These are phyloP conservation scores for Trametes villosa DNA, from an alignment of 768 basidiomycete species.

Conservation along the genomic window DNA sequence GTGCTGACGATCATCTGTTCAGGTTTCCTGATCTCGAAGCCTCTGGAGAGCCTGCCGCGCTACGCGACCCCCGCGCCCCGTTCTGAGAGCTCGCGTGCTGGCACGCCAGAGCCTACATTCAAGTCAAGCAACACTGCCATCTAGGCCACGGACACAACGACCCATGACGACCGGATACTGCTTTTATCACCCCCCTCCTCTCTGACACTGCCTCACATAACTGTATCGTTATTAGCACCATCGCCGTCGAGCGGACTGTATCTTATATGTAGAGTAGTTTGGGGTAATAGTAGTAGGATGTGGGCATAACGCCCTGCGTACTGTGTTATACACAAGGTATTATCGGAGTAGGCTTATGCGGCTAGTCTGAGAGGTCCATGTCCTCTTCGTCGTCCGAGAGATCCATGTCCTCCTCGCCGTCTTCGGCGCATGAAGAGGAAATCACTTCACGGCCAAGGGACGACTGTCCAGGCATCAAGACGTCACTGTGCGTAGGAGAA, in stretches of 20 bases:
- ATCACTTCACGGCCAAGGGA: too few species aligned
- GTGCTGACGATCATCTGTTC: constrained; percentile 6
- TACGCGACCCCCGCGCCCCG: constrained; percentile 45
- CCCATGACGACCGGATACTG: constrained; percentile 14
- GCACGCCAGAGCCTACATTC: constrained; percentile 35
- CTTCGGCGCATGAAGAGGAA: background rate
- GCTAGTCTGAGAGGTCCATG: constrained; percentile 9
- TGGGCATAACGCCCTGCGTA: background rate
- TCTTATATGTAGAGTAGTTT: constrained; percentile 9
- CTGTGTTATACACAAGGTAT: too few species aligned
- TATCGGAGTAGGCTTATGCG: too few species aligned
- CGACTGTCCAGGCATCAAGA: too few species aligned
- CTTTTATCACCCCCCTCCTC: background rate
- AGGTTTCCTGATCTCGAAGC: constrained; percentile 64
- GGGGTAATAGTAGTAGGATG: constrained; percentile 7
- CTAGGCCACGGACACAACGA: constrained; percentile 23
- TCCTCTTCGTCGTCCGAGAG: background rate
- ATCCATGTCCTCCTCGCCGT: background rate
- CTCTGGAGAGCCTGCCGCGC: constrained; percentile 59
- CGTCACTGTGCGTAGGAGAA: too few species aligned
- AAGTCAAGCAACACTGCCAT: constrained; percentile 37
- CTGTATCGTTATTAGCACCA: constrained; percentile 27
- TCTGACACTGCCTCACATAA: constrained; percentile 4
- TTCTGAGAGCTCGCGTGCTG: constrained; percentile 30
- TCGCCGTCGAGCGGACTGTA: constrained; percentile 21